Conservation (phyloP, 1,139 yeast species). For the Protomyces arabidopsidicola region DNA sequence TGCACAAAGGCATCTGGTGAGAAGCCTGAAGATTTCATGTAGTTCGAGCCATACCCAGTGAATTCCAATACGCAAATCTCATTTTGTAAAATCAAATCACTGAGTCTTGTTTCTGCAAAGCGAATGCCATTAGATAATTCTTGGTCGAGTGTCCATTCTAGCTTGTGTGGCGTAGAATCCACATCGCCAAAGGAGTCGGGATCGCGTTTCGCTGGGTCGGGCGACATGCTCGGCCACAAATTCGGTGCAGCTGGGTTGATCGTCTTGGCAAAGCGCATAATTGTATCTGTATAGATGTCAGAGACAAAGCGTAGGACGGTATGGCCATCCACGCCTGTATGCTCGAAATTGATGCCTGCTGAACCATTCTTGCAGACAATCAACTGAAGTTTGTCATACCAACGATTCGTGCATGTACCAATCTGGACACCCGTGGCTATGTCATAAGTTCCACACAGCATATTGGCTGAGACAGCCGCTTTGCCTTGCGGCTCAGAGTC, state of each 20-base stretch:
- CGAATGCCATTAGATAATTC: constrained; percentile 75
- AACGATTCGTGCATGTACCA: constrained; percentile 89
- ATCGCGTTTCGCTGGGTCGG: constrained; percentile 46
- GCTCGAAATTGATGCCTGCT: constrained; percentile 91
- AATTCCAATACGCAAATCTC: constrained; percentile 81
- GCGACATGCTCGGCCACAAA: constrained; percentile 57
- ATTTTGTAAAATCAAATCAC: constrained; percentile 83
- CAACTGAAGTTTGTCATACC: constrained; percentile 89
- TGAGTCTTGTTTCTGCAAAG: constrained; percentile 84
- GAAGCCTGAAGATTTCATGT: constrained; percentile 76
- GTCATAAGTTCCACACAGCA: constrained; percentile 80
- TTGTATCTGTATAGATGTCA: constrained; percentile 87
- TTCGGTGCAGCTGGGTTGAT: constrained; percentile 79
- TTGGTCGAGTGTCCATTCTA: constrained; percentile 80
- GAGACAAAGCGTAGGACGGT: constrained; percentile 83
- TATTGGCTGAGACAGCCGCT: constrained; percentile 68
- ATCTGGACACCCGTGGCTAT: constrained; percentile 80
- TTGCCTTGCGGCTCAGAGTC: constrained; percentile 65
- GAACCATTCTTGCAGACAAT: constrained; percentile 87
- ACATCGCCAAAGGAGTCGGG: constrained; percentile 45
- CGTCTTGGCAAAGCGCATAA: constrained; percentile 75
- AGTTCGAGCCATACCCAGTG: constrained; percentile 66
- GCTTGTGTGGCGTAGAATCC: constrained; percentile 64
- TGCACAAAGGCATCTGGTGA: constrained; percentile 94
- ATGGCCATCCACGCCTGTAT: constrained; percentile 94